Conservation (phyloP, 1,139 yeast species). For the Kurtzmaniella quercitrusa region DNA sequence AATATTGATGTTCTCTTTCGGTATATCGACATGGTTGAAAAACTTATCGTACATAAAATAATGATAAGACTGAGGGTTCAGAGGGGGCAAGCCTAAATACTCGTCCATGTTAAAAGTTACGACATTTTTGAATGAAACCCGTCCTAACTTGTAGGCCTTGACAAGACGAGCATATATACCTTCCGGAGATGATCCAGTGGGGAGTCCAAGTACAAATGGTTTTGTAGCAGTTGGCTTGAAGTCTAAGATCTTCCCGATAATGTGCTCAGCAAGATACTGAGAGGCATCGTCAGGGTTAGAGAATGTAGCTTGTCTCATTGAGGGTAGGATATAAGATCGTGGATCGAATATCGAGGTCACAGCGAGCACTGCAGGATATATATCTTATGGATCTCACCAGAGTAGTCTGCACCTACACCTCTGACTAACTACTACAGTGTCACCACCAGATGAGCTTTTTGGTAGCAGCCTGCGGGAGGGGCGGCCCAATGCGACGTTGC, state of each 20-base stretch:
- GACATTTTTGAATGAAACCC: constrained; percentile 49
- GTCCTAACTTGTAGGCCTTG: constrained; percentile 40
- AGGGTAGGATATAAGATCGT: no score
- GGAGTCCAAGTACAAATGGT: constrained; percentile 60
- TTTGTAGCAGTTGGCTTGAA: constrained; percentile 43
- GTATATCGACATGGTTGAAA: constrained; percentile 57
- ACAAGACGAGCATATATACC: constrained; percentile 50
- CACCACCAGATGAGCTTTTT: background rate
- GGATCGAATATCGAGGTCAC: background rate
- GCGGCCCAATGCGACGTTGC: constrained; percentile 1
- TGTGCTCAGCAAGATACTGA: constrained; percentile 45
- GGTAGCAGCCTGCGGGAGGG: background rate
- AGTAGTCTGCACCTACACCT: background rate
- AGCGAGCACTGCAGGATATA: background rate
- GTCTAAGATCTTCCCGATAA: constrained; percentile 39
- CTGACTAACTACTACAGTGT: background rate
- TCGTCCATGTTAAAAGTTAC: constrained; percentile 66
- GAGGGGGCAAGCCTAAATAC: constrained; percentile 48
- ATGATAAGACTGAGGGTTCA: constrained; percentile 53
- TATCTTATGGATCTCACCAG: background rate
- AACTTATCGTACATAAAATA: constrained; percentile 58
- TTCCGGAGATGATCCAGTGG: constrained; percentile 66
- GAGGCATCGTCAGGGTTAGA: constrained; percentile 44
- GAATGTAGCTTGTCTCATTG: constrained; percentile 39
- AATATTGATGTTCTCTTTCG: constrained; percentile 51